Evolutionary conservation across 108 stramenopile genomes (phyloP).

Genomic region (Discostella pseudostelligera): DNA sequence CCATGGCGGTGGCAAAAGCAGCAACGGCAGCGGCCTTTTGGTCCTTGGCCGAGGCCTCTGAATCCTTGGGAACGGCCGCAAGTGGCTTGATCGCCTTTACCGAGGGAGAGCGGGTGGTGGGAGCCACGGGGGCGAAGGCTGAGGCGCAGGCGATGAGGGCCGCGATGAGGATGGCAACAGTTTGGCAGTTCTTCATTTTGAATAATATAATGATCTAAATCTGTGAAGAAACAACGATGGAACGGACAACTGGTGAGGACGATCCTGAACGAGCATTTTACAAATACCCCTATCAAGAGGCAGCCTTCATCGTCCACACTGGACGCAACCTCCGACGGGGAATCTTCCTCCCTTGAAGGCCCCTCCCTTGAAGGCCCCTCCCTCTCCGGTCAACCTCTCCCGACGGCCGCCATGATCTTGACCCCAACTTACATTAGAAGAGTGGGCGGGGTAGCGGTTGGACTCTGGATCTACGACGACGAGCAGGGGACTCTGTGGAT

Average conservation of each 20-base stretch:
- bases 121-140: constrained; percentile 68
- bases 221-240: background rate
- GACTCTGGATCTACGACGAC: too few species aligned
- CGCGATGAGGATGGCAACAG: constrained; percentile 56
- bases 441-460: too few species aligned
- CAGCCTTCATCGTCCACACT: too few species aligned
- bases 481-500: too few species aligned
- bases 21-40: constrained; percentile 72
- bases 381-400: too few species aligned
- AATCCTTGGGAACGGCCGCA: constrained; percentile 49
- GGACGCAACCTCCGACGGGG: too few species aligned
- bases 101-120: constrained; percentile 41
- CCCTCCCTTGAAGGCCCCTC: too few species aligned
- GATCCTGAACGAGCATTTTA: background rate
- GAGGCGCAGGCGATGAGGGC: constrained; percentile 63
- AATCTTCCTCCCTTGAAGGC: too few species aligned
- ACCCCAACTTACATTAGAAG: too few species aligned
- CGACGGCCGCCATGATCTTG: too few species aligned
- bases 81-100: constrained; percentile 48
- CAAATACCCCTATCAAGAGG: too few species aligned
- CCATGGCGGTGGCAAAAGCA: constrained; percentile 85
- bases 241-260: background rate
- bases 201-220: background rate
- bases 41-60: constrained; percentile 49
- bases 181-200: constrained; percentile 80